Evolutionary conservation across 2,329 filamentous ascomycete genomes (phyloP).

Genomic region (Penicillium nordicum): DNA sequence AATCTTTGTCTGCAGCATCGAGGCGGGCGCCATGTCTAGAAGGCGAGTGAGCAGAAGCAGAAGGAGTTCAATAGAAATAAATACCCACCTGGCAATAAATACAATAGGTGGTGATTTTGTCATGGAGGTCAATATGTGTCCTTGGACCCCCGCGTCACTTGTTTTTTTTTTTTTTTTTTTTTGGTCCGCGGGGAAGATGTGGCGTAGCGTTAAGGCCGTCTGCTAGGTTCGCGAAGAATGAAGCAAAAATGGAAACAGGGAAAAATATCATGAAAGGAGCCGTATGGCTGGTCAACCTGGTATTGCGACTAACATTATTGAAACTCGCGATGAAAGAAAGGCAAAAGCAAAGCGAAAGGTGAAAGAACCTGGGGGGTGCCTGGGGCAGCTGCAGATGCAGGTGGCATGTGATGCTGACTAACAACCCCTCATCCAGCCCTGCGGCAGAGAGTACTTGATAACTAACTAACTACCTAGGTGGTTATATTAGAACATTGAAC

Average conservation of each 20-base stretch:
- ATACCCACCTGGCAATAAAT: conserved; percentile 41
- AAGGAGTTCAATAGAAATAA: neutral
- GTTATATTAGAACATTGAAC: neutral
- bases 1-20: conserved; percentile 89
- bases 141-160: neutral
- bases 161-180: neutral
- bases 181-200: neutral
- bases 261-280: neutral
- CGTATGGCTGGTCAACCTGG: conserved; percentile 1
- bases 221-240: neutral
- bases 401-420: conserved; percentile 10
- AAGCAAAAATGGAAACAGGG: neutral
- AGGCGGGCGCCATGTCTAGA: conserved; percentile 83
- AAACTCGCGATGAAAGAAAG: neutral
- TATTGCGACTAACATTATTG: neutral
- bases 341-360: neutral
- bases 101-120: conserved; percentile 42
- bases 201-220: neutral
- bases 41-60: conserved; percentile 38
- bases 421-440: neutral
- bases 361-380: neutral
- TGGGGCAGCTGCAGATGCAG: neutral
- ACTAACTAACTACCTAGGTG: too few relatives aligned
- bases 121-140: conserved; percentile 24
- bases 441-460: neutral